A percentile compares a stretch with the other conserved stretches of the same genome.
phyloP scores from a whole-genome alignment of 345 rosid genomes.

The Atalantia buxifolia region DNA sequence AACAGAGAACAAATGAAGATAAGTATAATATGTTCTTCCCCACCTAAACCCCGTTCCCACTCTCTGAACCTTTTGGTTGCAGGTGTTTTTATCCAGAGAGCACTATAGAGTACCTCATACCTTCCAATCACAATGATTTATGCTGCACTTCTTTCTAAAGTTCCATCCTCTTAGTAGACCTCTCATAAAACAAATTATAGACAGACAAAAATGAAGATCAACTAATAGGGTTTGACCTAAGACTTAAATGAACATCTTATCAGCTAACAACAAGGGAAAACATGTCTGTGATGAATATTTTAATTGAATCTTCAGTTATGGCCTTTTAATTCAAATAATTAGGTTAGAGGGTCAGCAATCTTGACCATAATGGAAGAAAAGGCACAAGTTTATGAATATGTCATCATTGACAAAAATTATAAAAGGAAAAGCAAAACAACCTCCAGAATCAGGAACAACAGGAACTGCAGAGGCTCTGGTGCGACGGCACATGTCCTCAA shows the following conservation, averaged over 20 bases:
- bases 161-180: background rate
- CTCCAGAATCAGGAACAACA: constrained; percentile 86
- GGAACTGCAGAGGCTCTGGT: constrained; percentile 85
- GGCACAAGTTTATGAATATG: background rate
- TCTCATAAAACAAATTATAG: background rate
- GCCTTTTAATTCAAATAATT: background rate
- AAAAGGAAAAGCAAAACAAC: constrained; percentile 28
- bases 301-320: background rate
- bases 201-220: background rate
- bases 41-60: background rate
- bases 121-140: background rate
- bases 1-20: background rate
- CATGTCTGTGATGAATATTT: background rate
- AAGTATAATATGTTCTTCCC: background rate
- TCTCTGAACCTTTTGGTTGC: background rate
- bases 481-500: constrained; percentile 80
- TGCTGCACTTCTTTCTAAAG: background rate
- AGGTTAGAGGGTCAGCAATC: background rate
- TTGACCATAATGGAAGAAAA: background rate
- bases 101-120: background rate
- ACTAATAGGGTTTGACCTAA: background rate
- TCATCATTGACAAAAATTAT: constrained; percentile 13
- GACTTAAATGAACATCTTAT: constrained; percentile 3
- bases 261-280: background rate
- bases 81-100: background rate